Conservation (phyloP, 306 rosid genomes). For the Urtica urens region DNA sequence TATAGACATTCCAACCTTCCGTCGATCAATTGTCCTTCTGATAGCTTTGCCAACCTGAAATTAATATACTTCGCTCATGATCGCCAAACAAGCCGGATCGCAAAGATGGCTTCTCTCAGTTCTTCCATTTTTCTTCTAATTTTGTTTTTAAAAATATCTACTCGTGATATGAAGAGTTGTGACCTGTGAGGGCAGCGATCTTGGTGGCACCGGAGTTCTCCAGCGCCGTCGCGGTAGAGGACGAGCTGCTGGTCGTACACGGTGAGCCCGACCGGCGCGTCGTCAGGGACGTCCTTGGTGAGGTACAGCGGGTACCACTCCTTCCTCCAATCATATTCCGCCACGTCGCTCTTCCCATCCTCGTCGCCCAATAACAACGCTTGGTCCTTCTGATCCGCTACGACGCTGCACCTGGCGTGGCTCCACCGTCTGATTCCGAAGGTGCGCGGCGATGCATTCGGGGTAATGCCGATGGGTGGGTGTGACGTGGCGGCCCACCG, state of each 20-base stretch:
- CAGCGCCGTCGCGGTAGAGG: slow-evolving; percentile 46
- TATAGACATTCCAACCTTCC: slow-evolving; percentile 88
- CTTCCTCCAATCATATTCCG: slow-evolving; percentile 70
- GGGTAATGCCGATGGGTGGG: no score
- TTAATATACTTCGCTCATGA: not conserved
- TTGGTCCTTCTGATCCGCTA: no score
- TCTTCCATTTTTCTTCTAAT: no score
- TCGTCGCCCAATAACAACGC: no score
- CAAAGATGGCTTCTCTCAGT: no score
- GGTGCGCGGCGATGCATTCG: no score
- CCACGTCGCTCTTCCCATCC: slow-evolving; percentile 34
- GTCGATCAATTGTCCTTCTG: slow-evolving; percentile 89
- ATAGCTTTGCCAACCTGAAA: slow-evolving; percentile 85
- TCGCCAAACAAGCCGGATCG: no score
- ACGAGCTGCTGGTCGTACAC: slow-evolving; percentile 71
- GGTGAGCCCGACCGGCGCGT: slow-evolving; percentile 76
- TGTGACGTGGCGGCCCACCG: no score
- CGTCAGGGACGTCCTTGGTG: slow-evolving; percentile 54
- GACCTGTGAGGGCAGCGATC: slow-evolving; percentile 94
- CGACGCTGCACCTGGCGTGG: no score
- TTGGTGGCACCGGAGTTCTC: slow-evolving; percentile 53
- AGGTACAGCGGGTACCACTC: slow-evolving; percentile 96
- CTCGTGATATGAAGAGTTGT: no score
- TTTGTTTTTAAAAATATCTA: no score
- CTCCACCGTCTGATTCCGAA: no score